These are phyloP conservation scores for Neurospora tetrasperma DNA, from an alignment of 495 filamentous ascomycete genomes.

Conservation along the genomic window DNA sequence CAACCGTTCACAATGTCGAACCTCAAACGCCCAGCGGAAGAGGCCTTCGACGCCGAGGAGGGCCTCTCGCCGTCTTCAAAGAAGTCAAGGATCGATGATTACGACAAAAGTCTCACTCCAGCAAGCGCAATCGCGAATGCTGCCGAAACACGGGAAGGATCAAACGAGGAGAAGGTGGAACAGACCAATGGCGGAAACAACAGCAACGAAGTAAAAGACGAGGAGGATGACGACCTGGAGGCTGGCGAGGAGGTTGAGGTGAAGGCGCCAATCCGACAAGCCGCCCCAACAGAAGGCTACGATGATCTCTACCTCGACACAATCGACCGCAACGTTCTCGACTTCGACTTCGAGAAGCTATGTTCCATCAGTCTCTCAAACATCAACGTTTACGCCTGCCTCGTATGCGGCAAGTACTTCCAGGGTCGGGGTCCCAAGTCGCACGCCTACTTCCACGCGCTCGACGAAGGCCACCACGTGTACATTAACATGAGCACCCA, in stretches of 20 bases:
- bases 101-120: conserved; percentile 25
- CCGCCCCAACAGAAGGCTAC: conserved; percentile 77
- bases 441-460: conserved; percentile 93
- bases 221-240: conserved; percentile 7
- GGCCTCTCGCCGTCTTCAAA: conserved; percentile 64
- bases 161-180: conserved; percentile 1
- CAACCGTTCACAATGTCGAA: conserved; percentile 27
- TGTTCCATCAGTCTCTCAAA: conserved; percentile 93
- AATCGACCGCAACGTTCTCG: conserved; percentile 77
- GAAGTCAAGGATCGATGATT: conserved; percentile 57
- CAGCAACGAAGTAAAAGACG: conserved; percentile 1
- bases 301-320: conserved; percentile 96
- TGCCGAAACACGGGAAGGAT: conserved; percentile 24
- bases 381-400: conserved; percentile 97
- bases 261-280: conserved; percentile 50
- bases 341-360: conserved; percentile 97
- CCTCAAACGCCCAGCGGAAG: conserved; percentile 69
- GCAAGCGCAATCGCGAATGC: conserved; percentile 20
- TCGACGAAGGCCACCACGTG: conserved; percentile 91
- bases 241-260: conserved; percentile 31
- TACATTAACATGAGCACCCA: conserved; percentile 95
- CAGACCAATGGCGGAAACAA: background rate
- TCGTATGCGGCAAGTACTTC: conserved; percentile 96
- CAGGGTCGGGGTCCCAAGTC: conserved; percentile 90
- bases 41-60: conserved; percentile 57